phyloP scores from a whole-genome alignment of 1,284 basidiomycete species.

The Calocybe gambosa region DNA sequence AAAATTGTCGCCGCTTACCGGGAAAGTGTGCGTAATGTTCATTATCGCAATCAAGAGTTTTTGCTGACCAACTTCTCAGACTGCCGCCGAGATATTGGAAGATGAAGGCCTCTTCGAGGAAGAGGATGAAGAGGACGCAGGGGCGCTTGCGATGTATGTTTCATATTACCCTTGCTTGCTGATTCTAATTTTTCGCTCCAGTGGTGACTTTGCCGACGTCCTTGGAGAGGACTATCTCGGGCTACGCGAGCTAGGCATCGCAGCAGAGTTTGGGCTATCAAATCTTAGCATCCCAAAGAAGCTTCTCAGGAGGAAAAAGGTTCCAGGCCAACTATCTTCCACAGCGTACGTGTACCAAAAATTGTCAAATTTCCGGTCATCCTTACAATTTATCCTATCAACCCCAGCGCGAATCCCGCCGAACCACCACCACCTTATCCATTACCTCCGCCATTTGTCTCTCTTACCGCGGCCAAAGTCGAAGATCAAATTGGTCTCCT shows the following conservation, averaged over 20 bases:
- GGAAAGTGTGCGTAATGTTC: conserved; percentile 54
- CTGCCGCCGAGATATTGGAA: conserved; percentile 56
- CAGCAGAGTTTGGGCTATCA: conserved; percentile 79
- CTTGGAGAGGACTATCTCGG: conserved; percentile 95
- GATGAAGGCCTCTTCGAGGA: conserved; percentile 77
- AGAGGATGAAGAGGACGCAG: conserved; percentile 73
- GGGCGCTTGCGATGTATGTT: conserved; percentile 67
- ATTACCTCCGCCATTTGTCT: conserved; percentile 75
- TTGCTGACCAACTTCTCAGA: conserved; percentile 27
- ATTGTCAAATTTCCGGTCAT: too few species aligned
- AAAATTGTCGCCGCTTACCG: conserved; percentile 80
- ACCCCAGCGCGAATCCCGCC: conserved; percentile 51
- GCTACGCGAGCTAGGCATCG: conserved; percentile 83
- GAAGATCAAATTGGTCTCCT: conserved; percentile 83
- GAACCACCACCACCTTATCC: conserved; percentile 85
- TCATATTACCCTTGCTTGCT: neutral
- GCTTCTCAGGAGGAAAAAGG: conserved; percentile 69
- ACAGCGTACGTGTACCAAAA: conserved; percentile 39
- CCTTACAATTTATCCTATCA: too few species aligned
- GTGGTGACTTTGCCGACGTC: conserved; percentile 83
- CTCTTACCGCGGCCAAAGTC: conserved; percentile 58
- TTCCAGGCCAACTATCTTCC: conserved; percentile 24
- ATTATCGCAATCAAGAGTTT: conserved; percentile 1
- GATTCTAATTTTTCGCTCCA: conserved; percentile 20
- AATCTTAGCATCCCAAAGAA: conserved; percentile 76